Base-by-base conservation (phyloP, 2,329 filamentous ascomycete genomes). In the Aureobasidium namibiae region DNA sequence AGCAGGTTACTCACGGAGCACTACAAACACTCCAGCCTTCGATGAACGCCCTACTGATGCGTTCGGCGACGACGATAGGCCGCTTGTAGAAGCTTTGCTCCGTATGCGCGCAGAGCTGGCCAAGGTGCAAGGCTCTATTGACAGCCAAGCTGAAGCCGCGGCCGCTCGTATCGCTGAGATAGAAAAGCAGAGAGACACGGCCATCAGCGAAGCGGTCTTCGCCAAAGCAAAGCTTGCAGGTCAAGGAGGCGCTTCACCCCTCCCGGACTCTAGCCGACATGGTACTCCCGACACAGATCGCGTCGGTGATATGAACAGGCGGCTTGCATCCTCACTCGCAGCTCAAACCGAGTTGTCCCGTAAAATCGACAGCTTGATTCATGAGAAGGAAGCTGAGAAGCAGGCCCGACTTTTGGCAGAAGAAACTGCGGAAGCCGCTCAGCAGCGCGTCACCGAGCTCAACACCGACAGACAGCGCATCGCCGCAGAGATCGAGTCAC, bases 141-240 rank as follows among this genome's bases (percentile, higher is more conserved):
- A 96, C 66, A 85, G 90, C 65, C 94, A 97, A 74, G 89, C 91
- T 13, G 80, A 90, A 8, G 77, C 90, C 59, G 92, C 94, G 9
- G 90, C 92, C 0, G 92, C 88, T 71, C 85, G 92, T 62, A 92
- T 99, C 62, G 92, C 92, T 1, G 92, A 96, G 70, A 88, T 95
- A 1, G 94, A 99, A 71, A 92, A 89, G 70, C 94, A 99, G 75
- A 83, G 95, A 53, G 94, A 99, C 73, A 86, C 88, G 41, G 94
- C 94, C n/a, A 86, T 99, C 57, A 89, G 87, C 66, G 95, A 99
- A 75, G 94, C 94, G 1, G 88, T 94, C 0, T 97, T 97, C 73
- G 90, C 92, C 34, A 96, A 95, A 70, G 91, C 95, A 2, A 96
- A 90, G 70, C 78, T 96, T 54, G 92, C 92, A 31, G 92, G 91